These are phyloP conservation scores for Bruguiera parviflora DNA, from an alignment of 345 rosid genomes.

Conservation along the genomic window DNA sequence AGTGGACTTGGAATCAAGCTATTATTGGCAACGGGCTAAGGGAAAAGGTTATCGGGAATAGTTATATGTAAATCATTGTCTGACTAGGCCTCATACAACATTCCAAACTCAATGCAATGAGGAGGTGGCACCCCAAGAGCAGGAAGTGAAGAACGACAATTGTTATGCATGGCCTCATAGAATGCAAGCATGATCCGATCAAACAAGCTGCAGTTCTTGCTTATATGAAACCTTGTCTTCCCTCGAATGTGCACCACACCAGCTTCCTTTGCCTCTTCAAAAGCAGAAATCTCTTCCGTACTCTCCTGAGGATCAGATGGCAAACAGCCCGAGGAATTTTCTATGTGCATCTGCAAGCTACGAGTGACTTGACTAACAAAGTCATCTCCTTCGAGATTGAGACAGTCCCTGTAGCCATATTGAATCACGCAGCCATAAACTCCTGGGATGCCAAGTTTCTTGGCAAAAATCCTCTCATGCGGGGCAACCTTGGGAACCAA, in stretches of 20 bases:
- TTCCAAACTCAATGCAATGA: constrained; percentile 58
- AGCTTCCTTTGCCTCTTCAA: constrained; percentile 40
- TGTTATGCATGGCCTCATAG: constrained; percentile 55
- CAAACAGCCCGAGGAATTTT: constrained; percentile 12
- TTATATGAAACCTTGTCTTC: constrained; percentile 55
- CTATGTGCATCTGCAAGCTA: constrained; percentile 35
- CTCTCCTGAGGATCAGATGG: constrained; percentile 14
- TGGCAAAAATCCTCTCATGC: constrained; percentile 44
- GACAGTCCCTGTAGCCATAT: constrained; percentile 63
- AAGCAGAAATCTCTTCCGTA: constrained; percentile 36
- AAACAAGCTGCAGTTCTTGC: constrained; percentile 45
- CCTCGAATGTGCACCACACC: constrained; percentile 58
- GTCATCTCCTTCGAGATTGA: constrained; percentile 50
- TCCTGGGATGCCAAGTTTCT: constrained; percentile 39
- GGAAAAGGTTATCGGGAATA: too few relatives aligned
- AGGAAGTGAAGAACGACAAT: constrained; percentile 63
- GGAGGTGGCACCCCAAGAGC: constrained; percentile 46
- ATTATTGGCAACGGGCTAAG: too few relatives aligned
- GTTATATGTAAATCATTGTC: not conserved
- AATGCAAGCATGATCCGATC: constrained; percentile 52
- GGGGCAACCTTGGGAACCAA: constrained; percentile 59
- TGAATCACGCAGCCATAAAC: constrained; percentile 55
- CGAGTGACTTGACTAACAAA: constrained; percentile 44
- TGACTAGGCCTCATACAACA: constrained; percentile 57
- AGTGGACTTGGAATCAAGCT: too few relatives aligned